Conservation (phyloP, 202 grass and related monocot genomes). For the Setaria italica region DNA sequence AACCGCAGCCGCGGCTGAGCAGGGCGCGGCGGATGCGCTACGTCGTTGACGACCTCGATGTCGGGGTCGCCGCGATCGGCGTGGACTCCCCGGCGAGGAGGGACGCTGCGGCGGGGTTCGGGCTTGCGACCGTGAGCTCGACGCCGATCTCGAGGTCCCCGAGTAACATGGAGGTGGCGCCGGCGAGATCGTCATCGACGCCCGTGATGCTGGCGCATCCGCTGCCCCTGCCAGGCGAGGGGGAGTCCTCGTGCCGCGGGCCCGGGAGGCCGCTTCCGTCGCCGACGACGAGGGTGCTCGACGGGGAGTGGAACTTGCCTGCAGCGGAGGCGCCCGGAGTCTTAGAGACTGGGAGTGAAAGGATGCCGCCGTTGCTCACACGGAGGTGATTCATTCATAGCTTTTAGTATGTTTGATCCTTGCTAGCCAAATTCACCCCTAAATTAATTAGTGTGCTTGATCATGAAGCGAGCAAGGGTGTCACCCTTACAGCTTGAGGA, state of each 20-base stretch:
- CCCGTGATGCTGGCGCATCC: constrained; percentile 50
- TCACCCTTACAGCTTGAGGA: constrained; percentile 7
- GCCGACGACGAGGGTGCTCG: constrained; percentile 37
- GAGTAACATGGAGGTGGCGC: constrained; percentile 55
- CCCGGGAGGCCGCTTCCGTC: constrained; percentile 50
- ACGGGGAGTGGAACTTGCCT: constrained; percentile 31
- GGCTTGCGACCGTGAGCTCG: constrained; percentile 47
- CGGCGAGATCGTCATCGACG: constrained; percentile 55
- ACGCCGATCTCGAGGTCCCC: constrained; percentile 53
- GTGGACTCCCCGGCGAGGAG: constrained; percentile 44
- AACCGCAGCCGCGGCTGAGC: constrained; percentile 60
- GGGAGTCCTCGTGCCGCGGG: constrained; percentile 32
- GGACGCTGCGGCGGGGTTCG: constrained; percentile 29
- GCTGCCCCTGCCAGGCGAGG: constrained; percentile 53
- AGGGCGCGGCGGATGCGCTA: constrained; percentile 58
- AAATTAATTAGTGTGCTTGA: not conserved
- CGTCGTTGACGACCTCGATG: constrained; percentile 58
- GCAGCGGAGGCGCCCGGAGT: constrained; percentile 24
- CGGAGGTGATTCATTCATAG: constrained; percentile 45
- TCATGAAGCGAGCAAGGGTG: not conserved
- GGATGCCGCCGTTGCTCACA: constrained; percentile 31
- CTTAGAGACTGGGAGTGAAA: constrained; percentile 45
- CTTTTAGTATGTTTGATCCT: not conserved
- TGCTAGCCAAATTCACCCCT: not conserved
- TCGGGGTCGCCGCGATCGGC: constrained; percentile 47